These are phyloP conservation scores for Marasmius sp. DNA, from an alignment of 1,284 basidiomycete genomes.

Conservation along the genomic window DNA sequence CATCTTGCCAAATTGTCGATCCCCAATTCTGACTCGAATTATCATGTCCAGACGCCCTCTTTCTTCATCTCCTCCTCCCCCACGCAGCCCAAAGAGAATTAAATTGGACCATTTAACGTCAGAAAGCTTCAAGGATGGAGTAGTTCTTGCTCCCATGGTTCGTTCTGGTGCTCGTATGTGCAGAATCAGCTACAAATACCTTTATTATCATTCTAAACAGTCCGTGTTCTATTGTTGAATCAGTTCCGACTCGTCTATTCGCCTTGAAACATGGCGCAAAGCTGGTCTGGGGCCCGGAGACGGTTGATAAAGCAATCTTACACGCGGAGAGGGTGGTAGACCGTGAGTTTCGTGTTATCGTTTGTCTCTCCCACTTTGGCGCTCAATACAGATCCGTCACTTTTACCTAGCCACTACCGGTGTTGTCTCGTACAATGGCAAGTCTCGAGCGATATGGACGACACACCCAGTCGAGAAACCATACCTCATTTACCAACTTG, in stretches of 20 bases:
- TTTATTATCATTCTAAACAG: not conserved
- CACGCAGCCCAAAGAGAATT: constrained; percentile 52
- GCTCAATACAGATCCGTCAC: constrained; percentile 6
- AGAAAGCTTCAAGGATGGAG: constrained; percentile 75
- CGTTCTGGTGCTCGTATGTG: constrained; percentile 83
- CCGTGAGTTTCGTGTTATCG: constrained; percentile 50
- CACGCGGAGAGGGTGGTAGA: constrained; percentile 83
- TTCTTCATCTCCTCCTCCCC: constrained; percentile 43
- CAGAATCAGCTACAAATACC: not conserved
- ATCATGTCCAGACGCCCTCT: constrained; percentile 39
- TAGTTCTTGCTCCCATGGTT: constrained; percentile 95
- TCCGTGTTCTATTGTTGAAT: constrained; percentile 5
- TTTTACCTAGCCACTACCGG: constrained; percentile 70
- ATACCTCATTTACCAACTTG: constrained; percentile 90
- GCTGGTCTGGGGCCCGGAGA: constrained; percentile 96
- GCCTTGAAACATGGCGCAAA: constrained; percentile 92
- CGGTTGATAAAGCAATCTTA: constrained; percentile 95
- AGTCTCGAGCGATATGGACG: constrained; percentile 85
- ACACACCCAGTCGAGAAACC: constrained; percentile 95
- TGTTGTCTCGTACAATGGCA: constrained; percentile 85
- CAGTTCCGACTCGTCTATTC: constrained; percentile 83
- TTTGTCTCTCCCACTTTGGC: constrained; percentile 2
- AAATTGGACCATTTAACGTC: constrained; percentile 56
- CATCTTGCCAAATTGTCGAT: not conserved
- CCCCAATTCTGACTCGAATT: not conserved